phyloP scores from a whole-genome alignment of 2,329 filamentous ascomycete species.

The Huntiella moniliformis region DNA sequence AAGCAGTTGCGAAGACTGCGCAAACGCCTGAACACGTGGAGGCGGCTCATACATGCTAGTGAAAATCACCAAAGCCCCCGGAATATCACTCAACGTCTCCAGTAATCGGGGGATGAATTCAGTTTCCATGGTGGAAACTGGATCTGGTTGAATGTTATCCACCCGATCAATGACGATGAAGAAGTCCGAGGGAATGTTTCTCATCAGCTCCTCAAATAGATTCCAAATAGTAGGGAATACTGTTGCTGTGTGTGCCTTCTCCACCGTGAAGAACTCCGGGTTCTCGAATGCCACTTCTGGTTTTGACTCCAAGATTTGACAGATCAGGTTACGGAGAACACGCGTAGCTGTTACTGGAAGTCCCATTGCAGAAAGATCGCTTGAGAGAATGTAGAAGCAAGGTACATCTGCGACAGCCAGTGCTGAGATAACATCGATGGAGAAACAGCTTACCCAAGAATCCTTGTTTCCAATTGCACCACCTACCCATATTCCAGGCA shows the following conservation, averaged over 20 bases:
- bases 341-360: constrained; percentile 7
- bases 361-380: constrained; percentile 2
- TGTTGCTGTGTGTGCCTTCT: constrained; percentile 4
- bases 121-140: constrained; percentile 2
- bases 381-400: constrained; percentile 8
- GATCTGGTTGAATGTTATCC: constrained; percentile 9
- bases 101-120: constrained; percentile 8
- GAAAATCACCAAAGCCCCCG: constrained; percentile 3
- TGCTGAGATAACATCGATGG: constrained; percentile 7
- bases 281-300: constrained; percentile 8
- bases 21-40: not conserved
- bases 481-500: constrained; percentile 10
- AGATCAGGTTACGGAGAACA: constrained; percentile 9
- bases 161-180: constrained; percentile 11
- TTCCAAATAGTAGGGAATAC: constrained; percentile 5
- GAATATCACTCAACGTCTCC: not conserved
- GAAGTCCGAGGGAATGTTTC: constrained; percentile 5
- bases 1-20: not conserved
- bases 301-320: constrained; percentile 6
- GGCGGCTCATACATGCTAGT: constrained; percentile 12
- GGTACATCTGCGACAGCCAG: constrained; percentile 4
- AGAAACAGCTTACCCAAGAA: constrained; percentile 9
- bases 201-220: constrained; percentile 8
- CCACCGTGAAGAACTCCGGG: constrained; percentile 7
- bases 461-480: constrained; percentile 1